Conservation (phyloP, 2,329 filamentous ascomycete genomes). For the Neonectria ditissima region DNA sequence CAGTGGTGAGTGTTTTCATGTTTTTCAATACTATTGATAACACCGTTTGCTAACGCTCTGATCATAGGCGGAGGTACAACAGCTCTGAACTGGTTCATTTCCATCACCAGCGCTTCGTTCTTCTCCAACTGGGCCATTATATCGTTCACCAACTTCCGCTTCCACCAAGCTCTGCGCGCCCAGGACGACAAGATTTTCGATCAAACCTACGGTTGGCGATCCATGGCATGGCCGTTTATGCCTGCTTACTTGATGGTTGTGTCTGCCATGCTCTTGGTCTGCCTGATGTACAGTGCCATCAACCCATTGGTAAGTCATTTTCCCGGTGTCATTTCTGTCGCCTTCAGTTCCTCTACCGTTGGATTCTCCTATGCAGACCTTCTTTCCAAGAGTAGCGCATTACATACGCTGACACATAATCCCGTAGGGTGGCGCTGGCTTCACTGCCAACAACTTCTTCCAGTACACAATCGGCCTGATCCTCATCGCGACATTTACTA, state of each 20-base stretch:
- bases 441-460: slow-evolving; percentile 25
- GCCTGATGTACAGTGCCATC: slow-evolving; percentile 15
- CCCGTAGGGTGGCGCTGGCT: slow-evolving; percentile 7
- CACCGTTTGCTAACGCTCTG: neutral
- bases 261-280: slow-evolving; percentile 14
- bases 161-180: slow-evolving; percentile 20
- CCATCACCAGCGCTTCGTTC: slow-evolving; percentile 28
- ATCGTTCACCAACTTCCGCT: slow-evolving; percentile 18
- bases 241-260: slow-evolving; percentile 16
- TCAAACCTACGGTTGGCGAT: slow-evolving; percentile 22
- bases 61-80: slow-evolving; percentile 13
- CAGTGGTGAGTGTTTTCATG: slow-evolving; percentile 1
- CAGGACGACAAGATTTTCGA: slow-evolving; percentile 21
- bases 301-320: slow-evolving; percentile 16
- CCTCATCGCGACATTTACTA: slow-evolving; percentile 14
- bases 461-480: slow-evolving; percentile 23
- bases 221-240: slow-evolving; percentile 19
- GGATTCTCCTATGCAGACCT: neutral
- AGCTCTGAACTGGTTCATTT: slow-evolving; percentile 27
- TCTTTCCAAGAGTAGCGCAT: neutral
- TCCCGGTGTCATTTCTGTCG: neutral
- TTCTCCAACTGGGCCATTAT: slow-evolving; percentile 29
- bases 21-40: neutral
- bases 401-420: neutral
- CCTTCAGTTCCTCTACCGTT: neutral